Conservation (phyloP, 2,329 filamentous ascomycete species). For the Aspergillus luchuensis region DNA sequence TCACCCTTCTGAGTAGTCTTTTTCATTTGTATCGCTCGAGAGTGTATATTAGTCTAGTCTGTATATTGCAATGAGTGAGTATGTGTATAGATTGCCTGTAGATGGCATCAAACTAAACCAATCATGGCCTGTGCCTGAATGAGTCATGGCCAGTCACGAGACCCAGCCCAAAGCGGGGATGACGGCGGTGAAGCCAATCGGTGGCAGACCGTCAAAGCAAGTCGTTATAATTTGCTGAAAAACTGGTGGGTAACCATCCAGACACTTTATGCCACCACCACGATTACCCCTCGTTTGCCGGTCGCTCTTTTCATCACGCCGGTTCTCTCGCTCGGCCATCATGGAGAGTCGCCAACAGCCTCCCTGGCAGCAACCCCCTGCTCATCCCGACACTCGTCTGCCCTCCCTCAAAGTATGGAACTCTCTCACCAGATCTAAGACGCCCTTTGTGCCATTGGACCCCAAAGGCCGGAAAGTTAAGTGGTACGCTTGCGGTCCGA, state of each 20-base stretch:
- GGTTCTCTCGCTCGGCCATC: conserved; percentile 5
- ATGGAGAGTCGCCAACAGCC: conserved; percentile 44
- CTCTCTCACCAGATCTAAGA: conserved; percentile 73
- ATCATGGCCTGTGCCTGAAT: background rate
- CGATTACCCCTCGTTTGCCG: conserved; percentile 3
- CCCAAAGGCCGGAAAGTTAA: conserved; percentile 67
- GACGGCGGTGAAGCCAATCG: conserved; percentile 1
- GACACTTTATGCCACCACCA: conserved; percentile 5
- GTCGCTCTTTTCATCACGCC: background rate
- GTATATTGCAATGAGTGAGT: too few species aligned
- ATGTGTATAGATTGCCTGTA: too few species aligned
- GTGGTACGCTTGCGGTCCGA: conserved; percentile 91
- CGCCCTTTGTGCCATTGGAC: conserved; percentile 73
- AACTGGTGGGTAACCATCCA: too few species aligned
- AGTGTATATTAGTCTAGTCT: too few species aligned
- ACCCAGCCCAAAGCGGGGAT: background rate
- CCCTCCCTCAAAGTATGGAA: conserved; percentile 76
- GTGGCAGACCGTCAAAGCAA: background rate
- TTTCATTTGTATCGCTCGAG: too few species aligned
- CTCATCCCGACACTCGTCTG: conserved; percentile 37
- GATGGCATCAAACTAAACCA: too few species aligned
- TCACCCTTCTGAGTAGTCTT: conserved; percentile 9
- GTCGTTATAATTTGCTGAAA: background rate
- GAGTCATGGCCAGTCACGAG: background rate
- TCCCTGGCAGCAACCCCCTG: conserved; percentile 46